Evolutionary conservation across 2,329 filamentous ascomycete species (phyloP), one percentile per base, ranked within the genome.

Genomic region (Fusarium abutilonis): DNA sequence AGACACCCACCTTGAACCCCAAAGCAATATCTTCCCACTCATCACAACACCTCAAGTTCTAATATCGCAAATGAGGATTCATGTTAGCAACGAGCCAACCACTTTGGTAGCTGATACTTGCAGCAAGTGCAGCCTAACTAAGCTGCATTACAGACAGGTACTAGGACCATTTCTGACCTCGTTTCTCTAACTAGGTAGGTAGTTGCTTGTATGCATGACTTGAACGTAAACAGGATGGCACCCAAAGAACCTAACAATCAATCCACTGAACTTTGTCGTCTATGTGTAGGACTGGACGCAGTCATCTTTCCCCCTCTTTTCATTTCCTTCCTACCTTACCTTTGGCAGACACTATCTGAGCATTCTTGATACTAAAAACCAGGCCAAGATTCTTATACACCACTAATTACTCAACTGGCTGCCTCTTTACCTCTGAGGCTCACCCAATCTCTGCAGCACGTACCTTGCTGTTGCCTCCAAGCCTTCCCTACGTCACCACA

Each of bases 121-220:
- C 56, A 68, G 46, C 42, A 56, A 49, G 36, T 64, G 60, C 60
- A 64, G 60, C 60, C 66, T 66, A 69, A 64, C 44, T 4, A 19
- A 4, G 19, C 50, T 64, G 59, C 67, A 60, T 64, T 66, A 34
- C 55, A 63, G 53, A 52, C 51, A 66, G 45, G 61, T 39, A 65
- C 52, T 23, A 29, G 35, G 38, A 13, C 43, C 23, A 26, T 48
- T 28, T 29, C 38, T 35, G 21, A 32, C 26, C 23, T 36, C 17
- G 23, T 26, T 26, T 8, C 23, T 26, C 23, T 26, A 2, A 8
- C 23, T 4, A 19, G 19, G 19, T 19, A 19, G 19, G 19, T 19
- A 19, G 19, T 19, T 26, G 23, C 23, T 26, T 26, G 23, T 8
- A 26, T 26, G 23, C 23, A 26, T 26, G 23, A 26, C 23, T 26